Conservation (phyloP, 768 basidiomycete species). For the Lactifluus volemus region DNA sequence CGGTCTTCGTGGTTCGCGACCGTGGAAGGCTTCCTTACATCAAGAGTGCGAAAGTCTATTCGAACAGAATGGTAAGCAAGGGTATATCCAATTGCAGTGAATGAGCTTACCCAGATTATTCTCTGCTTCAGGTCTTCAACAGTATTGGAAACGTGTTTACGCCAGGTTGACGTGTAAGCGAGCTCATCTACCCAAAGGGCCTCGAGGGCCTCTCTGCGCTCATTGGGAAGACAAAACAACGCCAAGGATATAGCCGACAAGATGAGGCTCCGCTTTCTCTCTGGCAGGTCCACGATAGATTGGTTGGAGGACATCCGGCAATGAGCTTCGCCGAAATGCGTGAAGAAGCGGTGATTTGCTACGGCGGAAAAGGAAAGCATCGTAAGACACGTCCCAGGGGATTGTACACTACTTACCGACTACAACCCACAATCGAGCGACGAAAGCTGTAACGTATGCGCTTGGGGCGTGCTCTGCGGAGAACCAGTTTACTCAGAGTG, state of each 20-base stretch:
- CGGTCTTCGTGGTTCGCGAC: not conserved
- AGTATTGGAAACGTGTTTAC: constrained; percentile 1
- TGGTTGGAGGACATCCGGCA: not conserved
- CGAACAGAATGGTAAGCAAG: not conserved
- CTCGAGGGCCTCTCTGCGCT: not conserved
- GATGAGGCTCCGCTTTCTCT: not conserved
- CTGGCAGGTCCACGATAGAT: not conserved
- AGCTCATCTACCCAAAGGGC: not conserved
- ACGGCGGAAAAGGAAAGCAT: not conserved
- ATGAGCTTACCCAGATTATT: not conserved
- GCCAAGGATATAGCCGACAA: not conserved
- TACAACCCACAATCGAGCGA: not conserved
- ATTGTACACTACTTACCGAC: not conserved
- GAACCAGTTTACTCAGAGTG: not conserved
- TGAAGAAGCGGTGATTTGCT: constrained; percentile 10
- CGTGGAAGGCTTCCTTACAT: not conserved
- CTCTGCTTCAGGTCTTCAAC: not conserved
- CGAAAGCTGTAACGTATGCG: not conserved
- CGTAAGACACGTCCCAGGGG: not conserved
- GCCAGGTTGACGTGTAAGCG: not conserved
- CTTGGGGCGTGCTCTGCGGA: not conserved
- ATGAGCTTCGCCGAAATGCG: constrained; percentile 3
- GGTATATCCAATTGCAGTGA: not conserved
- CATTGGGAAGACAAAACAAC: constrained; percentile 3
- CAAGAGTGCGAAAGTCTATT: not conserved